Percentiles rank a stretch among this genome's conserved stretches.
These are phyloP conservation scores for Ceratocystis colombiana DNA, from an alignment of 2,329 filamentous ascomycete species.

Conservation along the genomic window DNA sequence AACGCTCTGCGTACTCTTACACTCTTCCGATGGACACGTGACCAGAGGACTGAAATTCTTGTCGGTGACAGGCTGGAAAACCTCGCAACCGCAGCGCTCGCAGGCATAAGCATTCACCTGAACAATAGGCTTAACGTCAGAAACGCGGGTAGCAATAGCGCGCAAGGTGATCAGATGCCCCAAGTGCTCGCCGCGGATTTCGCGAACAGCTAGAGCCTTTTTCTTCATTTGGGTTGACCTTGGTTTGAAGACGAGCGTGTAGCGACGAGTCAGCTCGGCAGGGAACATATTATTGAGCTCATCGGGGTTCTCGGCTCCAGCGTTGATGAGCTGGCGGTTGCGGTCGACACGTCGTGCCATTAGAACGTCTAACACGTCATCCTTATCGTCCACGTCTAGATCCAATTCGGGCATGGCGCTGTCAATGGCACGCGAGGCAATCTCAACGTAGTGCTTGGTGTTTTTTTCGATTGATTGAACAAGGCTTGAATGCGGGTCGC, in stretches of 20 bases:
- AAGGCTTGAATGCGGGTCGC: conserved; percentile 59
- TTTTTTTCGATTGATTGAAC: conserved; percentile 81
- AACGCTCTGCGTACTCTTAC: conserved; percentile 79
- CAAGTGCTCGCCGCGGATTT: conserved; percentile 86
- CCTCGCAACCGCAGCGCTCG: conserved; percentile 90
- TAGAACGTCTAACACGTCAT: conserved; percentile 92
- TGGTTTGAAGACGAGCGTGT: conserved; percentile 94
- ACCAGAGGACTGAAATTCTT: conserved; percentile 84
- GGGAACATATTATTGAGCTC: conserved; percentile 72
- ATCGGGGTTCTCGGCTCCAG: conserved; percentile 57
- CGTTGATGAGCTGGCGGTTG: conserved; percentile 64
- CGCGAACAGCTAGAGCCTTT: conserved; percentile 73
- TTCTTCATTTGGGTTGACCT: conserved; percentile 58
- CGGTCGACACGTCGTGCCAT: conserved; percentile 83
- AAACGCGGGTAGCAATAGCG: conserved; percentile 88
- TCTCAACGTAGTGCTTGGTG: conserved; percentile 89
- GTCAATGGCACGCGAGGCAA: conserved; percentile 81
- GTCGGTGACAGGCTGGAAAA: conserved; percentile 89
- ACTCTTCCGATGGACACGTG: conserved; percentile 82
- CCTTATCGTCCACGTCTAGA: conserved; percentile 76
- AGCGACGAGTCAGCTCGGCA: conserved; percentile 80
- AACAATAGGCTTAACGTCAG: conserved; percentile 95
- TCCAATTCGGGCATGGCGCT: conserved; percentile 70
- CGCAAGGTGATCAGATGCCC: conserved; percentile 88
- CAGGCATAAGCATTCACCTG: conserved; percentile 97